Conservation (phyloP, 768 basidiomycete genomes). For the Auricularia sp. region DNA sequence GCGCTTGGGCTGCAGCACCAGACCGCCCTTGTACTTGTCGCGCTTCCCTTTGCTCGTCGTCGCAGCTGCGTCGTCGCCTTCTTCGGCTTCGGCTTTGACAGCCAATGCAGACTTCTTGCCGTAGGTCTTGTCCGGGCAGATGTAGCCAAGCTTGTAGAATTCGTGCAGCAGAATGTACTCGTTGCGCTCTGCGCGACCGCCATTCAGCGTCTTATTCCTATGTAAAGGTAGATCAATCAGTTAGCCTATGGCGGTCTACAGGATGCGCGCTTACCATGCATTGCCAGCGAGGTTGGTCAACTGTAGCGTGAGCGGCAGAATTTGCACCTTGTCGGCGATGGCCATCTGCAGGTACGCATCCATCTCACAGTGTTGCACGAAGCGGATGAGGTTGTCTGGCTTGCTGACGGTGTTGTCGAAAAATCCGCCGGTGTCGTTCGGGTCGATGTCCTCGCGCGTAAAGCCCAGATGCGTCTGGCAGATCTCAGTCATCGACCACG, state of each 20-base stretch:
- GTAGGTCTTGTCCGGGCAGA: slow-evolving; percentile 90
- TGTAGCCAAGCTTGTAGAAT: slow-evolving; percentile 91
- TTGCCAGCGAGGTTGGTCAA: slow-evolving; percentile 94
- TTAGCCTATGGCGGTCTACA: not conserved
- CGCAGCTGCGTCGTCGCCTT: slow-evolving; percentile 37
- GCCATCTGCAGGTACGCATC: slow-evolving; percentile 98
- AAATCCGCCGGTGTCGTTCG: slow-evolving; percentile 86
- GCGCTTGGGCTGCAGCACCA: slow-evolving; percentile 93
- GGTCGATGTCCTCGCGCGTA: slow-evolving; percentile 88
- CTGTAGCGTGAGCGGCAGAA: slow-evolving; percentile 84
- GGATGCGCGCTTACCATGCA: slow-evolving; percentile 53
- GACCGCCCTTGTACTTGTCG: slow-evolving; percentile 97
- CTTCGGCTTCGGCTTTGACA: slow-evolving; percentile 42
- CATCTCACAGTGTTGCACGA: slow-evolving; percentile 87
- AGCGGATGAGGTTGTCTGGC: slow-evolving; percentile 72
- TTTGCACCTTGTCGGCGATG: slow-evolving; percentile 86
- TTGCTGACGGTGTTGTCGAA: slow-evolving; percentile 74
- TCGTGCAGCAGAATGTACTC: slow-evolving; percentile 98
- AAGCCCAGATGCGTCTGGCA: slow-evolving; percentile 79
- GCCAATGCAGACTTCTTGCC: slow-evolving; percentile 57
- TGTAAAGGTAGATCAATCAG: too few species aligned
- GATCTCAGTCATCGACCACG: slow-evolving; percentile 98
- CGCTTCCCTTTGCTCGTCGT: slow-evolving; percentile 51
- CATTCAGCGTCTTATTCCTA: slow-evolving; percentile 96
- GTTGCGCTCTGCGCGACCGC: slow-evolving; percentile 96